Base-by-base conservation (phyloP, 176 grass and related monocot genomes). In the Eleusine indica region DNA sequence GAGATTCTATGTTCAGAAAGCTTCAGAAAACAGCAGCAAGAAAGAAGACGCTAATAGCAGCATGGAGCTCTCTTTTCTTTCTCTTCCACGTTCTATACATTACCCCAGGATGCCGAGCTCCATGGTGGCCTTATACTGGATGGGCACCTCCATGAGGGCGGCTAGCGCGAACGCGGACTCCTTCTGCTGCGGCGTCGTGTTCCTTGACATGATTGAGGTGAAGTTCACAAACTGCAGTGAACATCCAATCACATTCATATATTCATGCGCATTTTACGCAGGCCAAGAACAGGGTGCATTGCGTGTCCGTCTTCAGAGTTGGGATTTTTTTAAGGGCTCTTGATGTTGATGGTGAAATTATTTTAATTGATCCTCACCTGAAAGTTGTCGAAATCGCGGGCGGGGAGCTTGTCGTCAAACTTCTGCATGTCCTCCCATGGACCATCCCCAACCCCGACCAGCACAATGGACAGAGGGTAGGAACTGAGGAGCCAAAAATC, bases 391-490 rank as follows among this genome's bases (percentile, higher is more conserved):
- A 98, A 98, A 54, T 89, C 87, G 2, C 96, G 92, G 0, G 96
- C 77, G 0, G 93, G 96, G 66, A 98, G 80, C 82, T 85, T 93
- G 83, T 98, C 96, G 68, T 98, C 96, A 21, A 98, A 98, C 48
- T 81, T 90, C 78, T 70, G 85, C 95, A 98, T 98, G 78, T 93
- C 93, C 19, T 98, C 96, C 96, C 96, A 98, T 0, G 96, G 96
- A 51, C 92, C 91, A 14, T 98, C 96, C 3, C 96, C 96, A 19
- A 98, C 91, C 44, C 96, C 96, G 1, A 98, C 89, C 13, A 98
- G 83, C 22, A 98, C 89, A 10, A 98, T 93, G 11, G 96, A 98
- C 52, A 98, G 21, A n/a, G 96, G 89, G 48, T 95, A 93, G 49
- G 87, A 74, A 54, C 96, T 97, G 63, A 15, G 78, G 62, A 79